Conservation (phyloP, 345 rosid genomes). For the Boechera stricta region DNA sequence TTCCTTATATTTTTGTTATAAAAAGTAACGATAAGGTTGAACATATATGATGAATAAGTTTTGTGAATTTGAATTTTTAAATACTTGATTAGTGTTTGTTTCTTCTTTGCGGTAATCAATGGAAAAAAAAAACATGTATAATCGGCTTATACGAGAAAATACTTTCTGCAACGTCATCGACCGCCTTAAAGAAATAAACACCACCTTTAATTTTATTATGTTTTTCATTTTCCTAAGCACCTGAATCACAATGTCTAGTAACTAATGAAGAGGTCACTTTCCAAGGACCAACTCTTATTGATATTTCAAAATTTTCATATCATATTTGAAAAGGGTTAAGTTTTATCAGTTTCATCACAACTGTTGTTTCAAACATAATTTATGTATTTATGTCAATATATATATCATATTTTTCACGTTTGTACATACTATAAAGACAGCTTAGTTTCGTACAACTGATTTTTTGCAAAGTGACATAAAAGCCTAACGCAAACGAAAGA, state of each 20-base stretch:
- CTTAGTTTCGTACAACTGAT: neutral
- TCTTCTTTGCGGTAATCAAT: no score
- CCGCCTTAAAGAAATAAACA: neutral
- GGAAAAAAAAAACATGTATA: no score
- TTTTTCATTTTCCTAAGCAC: slow-evolving; percentile 5
- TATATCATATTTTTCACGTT: neutral
- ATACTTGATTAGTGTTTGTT: no score
- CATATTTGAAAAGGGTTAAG: neutral
- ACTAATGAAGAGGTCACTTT: neutral
- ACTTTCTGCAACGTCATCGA: neutral
- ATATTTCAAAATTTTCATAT: neutral
- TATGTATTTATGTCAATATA: neutral
- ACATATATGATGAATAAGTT: no score
- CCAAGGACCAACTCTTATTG: neutral
- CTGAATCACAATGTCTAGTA: slow-evolving; percentile 5
- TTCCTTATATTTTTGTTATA: no score
- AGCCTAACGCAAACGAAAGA: no score
- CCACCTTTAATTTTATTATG: neutral
- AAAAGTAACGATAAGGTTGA: no score
- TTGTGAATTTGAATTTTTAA: no score
- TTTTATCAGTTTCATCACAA: neutral
- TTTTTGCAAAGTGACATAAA: no score
- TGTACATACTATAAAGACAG: neutral
- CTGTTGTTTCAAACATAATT: neutral
- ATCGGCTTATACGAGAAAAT: neutral